These are phyloP conservation scores for Quercus cerris DNA, from an alignment of 306 rosid species.

Conservation along the genomic window DNA sequence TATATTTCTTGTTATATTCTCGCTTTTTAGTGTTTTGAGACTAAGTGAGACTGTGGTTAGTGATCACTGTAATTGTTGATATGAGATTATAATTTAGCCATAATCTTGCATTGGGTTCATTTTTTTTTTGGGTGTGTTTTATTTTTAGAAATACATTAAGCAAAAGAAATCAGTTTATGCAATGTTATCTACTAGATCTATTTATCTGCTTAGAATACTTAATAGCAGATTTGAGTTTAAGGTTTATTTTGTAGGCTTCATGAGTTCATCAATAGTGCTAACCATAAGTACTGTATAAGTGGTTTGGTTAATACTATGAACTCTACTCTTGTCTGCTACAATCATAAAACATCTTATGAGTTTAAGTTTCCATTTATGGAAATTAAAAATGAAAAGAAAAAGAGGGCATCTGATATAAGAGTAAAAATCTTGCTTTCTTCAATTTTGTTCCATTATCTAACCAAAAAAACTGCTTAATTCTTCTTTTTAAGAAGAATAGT, in stretches of 20 bases:
- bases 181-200: not conserved
- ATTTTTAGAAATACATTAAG: not conserved
- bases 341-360: too few relatives aligned
- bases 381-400: too few relatives aligned
- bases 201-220: not conserved
- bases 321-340: too few relatives aligned
- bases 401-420: too few relatives aligned
- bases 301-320: too few relatives aligned
- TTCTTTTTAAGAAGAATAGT: not conserved
- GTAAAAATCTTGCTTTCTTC: too few relatives aligned
- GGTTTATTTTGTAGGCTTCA: not conserved
- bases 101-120: not conserved
- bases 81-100: not conserved
- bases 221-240: not conserved
- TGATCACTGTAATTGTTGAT: not conserved
- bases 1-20: conserved; percentile 8
- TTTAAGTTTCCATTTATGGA: too few relatives aligned
- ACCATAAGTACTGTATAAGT: too few relatives aligned
- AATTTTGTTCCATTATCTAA: too few relatives aligned
- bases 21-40: too few relatives aligned
- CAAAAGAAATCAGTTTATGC: not conserved
- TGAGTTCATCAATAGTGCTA: too few relatives aligned
- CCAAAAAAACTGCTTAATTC: not conserved
- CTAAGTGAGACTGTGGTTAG: not conserved
- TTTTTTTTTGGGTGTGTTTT: not conserved